phyloP scores from a whole-genome alignment of 495 filamentous ascomycete genomes.

The Jackrogersella multiformis region DNA sequence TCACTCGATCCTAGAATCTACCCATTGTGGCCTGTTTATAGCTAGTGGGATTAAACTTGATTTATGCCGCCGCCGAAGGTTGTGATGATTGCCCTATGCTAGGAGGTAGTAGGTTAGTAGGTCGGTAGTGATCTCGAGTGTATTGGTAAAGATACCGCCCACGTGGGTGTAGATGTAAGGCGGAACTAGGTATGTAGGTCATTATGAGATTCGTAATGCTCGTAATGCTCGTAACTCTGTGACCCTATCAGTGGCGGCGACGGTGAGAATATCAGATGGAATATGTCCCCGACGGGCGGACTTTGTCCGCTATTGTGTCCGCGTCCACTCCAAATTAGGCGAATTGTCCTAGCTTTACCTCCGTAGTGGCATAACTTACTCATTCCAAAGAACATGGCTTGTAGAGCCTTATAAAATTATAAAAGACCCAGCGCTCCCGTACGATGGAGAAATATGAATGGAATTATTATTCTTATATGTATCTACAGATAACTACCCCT shows the following conservation, averaged over 20 bases:
- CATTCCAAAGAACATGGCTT: background rate
- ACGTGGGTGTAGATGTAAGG: background rate
- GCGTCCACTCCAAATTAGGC: background rate
- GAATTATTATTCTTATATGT: background rate
- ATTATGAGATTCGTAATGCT: too few relatives aligned
- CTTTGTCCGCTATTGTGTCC: constrained; percentile 8
- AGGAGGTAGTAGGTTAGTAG: too few relatives aligned
- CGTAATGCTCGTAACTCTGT: too few relatives aligned
- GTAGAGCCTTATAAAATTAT: background rate
- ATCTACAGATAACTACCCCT: too few relatives aligned
- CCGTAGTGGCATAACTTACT: background rate
- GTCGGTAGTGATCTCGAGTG: too few relatives aligned
- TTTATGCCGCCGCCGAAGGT: too few relatives aligned
- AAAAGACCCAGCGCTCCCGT: constrained; percentile 5
- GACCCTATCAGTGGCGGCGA: constrained; percentile 14
- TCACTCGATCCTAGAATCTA: background rate
- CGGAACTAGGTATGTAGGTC: too few relatives aligned
- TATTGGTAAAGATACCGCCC: background rate
- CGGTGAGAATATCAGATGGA: background rate
- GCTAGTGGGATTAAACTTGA: too few relatives aligned
- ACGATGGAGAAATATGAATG: background rate
- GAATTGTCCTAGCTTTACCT: background rate
- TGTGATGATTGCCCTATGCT: too few relatives aligned
- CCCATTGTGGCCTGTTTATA: too few relatives aligned
- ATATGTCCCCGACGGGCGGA: constrained; percentile 7